These are phyloP conservation scores for Xylaria nigripes DNA, from an alignment of 495 filamentous ascomycete genomes.

Conservation along the genomic window DNA sequence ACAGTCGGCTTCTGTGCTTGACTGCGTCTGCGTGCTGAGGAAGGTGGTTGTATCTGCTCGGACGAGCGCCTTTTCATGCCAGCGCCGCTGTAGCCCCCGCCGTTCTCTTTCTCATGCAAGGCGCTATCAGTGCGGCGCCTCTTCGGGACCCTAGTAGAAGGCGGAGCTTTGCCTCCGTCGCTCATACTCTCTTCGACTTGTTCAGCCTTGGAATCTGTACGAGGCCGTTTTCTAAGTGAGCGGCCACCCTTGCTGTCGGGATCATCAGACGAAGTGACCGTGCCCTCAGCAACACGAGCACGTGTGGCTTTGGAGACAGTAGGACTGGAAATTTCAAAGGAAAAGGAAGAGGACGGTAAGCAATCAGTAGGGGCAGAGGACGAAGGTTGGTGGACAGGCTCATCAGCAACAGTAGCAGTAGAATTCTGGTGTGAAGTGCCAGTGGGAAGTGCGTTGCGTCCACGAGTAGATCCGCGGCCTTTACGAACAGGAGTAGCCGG, in stretches of 20 bases:
- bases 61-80: constrained; percentile 28
- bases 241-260: constrained; percentile 39
- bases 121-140: constrained; percentile 24
- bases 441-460: constrained; percentile 11
- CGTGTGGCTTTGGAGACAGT: constrained; percentile 29
- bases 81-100: constrained; percentile 14
- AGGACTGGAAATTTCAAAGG: constrained; percentile 25
- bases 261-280: constrained; percentile 23
- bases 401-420: constrained; percentile 7
- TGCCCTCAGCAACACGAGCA: constrained; percentile 26
- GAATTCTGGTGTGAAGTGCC: constrained; percentile 12
- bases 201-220: constrained; percentile 40
- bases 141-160: constrained; percentile 17
- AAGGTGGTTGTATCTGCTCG: constrained; percentile 14
- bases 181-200: constrained; percentile 31
- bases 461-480: constrained; percentile 15
- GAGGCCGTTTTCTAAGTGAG: constrained; percentile 38
- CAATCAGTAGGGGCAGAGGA: constrained; percentile 18
- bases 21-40: constrained; percentile 28
- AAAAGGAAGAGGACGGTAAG: constrained; percentile 19
- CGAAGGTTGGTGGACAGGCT: constrained; percentile 10
- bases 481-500: constrained; percentile 10
- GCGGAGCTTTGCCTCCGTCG: constrained; percentile 14
- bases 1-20: constrained; percentile 25
- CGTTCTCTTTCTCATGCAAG: constrained; percentile 21